Conservation (phyloP, 169 alveolate species). For the Babesia divergens region DNA sequence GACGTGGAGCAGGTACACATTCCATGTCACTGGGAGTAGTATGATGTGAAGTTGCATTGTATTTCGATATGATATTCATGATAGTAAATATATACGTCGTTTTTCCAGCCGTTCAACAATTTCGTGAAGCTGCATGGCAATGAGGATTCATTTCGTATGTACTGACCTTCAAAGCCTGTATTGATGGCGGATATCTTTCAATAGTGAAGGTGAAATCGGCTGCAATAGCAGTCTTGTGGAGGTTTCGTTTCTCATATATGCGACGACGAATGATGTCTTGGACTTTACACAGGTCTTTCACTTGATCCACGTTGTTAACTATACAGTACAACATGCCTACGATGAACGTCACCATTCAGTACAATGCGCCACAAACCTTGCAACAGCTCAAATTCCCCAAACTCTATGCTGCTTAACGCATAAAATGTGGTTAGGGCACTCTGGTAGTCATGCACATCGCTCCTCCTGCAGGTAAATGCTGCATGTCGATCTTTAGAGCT, state of each 20-base stretch:
- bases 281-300: background rate
- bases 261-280: background rate
- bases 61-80: background rate
- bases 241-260: background rate
- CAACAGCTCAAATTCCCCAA: constrained; percentile 8
- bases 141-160: background rate
- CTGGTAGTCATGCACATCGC: constrained; percentile 4
- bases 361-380: background rate
- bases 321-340: constrained; percentile 9
- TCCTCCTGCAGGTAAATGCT: background rate
- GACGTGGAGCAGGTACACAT: background rate
- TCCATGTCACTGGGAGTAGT: background rate
- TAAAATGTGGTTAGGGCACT: background rate
- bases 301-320: constrained; percentile 2
- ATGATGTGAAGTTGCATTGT: background rate
- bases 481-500: background rate
- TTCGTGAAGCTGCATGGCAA: constrained; percentile 1
- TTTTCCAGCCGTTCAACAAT: background rate
- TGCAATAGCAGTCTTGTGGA: background rate
- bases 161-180: background rate
- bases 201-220: background rate
- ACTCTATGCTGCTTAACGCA: background rate
- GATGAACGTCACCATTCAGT: background rate
- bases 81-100: background rate
- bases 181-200: background rate